phyloP scores from a whole-genome alignment of 192 early-diverging fungal genomes.

The Coemansia sp. region DNA sequence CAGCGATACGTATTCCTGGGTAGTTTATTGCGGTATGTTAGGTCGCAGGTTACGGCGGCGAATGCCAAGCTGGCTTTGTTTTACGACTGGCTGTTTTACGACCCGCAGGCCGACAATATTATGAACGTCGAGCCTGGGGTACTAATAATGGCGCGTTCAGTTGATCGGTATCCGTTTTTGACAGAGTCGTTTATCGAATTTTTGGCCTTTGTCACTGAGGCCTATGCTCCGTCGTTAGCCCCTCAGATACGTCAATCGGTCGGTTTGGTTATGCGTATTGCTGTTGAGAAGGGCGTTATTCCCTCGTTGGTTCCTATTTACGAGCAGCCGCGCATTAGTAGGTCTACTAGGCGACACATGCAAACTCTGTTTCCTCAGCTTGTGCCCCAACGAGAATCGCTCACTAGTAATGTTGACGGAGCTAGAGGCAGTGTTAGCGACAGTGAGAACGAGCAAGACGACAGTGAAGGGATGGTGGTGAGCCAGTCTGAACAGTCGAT shows the following conservation, averaged over 20 bases:
- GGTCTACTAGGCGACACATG: slow-evolving; percentile 30
- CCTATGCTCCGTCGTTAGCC: slow-evolving; percentile 60
- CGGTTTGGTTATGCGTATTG: slow-evolving; percentile 58
- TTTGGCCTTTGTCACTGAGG: slow-evolving; percentile 61
- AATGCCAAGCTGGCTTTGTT: slow-evolving; percentile 76
- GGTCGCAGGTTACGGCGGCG: slow-evolving; percentile 63
- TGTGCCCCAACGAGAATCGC: slow-evolving; percentile 22
- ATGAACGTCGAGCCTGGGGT: slow-evolving; percentile 79
- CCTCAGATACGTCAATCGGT: slow-evolving; percentile 58
- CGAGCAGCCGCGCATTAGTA: slow-evolving; percentile 27
- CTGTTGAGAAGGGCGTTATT: slow-evolving; percentile 68
- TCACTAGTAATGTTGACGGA: slow-evolving; percentile 10
- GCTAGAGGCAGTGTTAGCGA: neutral
- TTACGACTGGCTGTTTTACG: slow-evolving; percentile 80
- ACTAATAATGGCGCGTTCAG: slow-evolving; percentile 70
- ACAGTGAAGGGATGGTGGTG: neutral
- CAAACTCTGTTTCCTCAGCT: slow-evolving; percentile 36
- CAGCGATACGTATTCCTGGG: slow-evolving; percentile 73
- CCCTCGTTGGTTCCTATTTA: slow-evolving; percentile 53
- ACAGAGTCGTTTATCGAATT: slow-evolving; percentile 74
- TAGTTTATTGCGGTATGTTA: slow-evolving; percentile 59
- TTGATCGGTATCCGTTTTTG: slow-evolving; percentile 65
- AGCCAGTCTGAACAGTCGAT: neutral
- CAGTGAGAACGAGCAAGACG: neutral
- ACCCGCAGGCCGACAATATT: slow-evolving; percentile 64